Base-by-base conservation (phyloP, 805 yeast genomes). In the Ogataea polymorpha region DNA sequence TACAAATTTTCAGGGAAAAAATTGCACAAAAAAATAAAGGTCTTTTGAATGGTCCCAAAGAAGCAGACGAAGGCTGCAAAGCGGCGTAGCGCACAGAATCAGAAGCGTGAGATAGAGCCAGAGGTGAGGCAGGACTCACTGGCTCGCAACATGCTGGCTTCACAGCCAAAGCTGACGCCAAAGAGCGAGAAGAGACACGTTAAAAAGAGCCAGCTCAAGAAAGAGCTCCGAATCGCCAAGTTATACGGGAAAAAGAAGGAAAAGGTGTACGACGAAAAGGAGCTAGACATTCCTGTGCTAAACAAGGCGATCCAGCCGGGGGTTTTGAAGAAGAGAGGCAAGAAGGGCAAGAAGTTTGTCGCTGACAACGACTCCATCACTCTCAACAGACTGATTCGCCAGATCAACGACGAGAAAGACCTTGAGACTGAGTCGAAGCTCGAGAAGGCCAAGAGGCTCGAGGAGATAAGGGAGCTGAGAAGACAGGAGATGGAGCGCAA, bases 271-370 rank as follows among this genome's bases (percentile, higher is more conserved):
- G 71, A 79, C 9, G 97, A 90, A 51, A 82, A 80, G 45, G 95
- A 89, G 53, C 68, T 90, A 28, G 79, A 83, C 32, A 68, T 90
- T 25, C 97, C 96, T 21, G 71, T 74, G 18, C 71, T 91, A 56
- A 91, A 91, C 62, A 82, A 77, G 50, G 87, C 96, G 3, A 74
- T 90, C 24, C 75, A 79, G 34, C 96, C 98, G 1, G 98, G 98
- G 27, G 82, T 70, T 6, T 68, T 83, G 36, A 79, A 77, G 45
- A 80, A 79, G 55, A 70, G 70, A 34, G 97, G 97, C 34, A 91
- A 91, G 66, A 90, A 90, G 60, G 93, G 93, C 27, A 86, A 86
- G 67, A 81, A 80, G 55, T 84, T 86, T 59, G 75, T 86, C 20
- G 82, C 68, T 30, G 95, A 86, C 55, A 74, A 78, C 51, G 87